Base-by-base conservation (phyloP, 306 rosid genomes). In the Leucaena leucocephala region DNA sequence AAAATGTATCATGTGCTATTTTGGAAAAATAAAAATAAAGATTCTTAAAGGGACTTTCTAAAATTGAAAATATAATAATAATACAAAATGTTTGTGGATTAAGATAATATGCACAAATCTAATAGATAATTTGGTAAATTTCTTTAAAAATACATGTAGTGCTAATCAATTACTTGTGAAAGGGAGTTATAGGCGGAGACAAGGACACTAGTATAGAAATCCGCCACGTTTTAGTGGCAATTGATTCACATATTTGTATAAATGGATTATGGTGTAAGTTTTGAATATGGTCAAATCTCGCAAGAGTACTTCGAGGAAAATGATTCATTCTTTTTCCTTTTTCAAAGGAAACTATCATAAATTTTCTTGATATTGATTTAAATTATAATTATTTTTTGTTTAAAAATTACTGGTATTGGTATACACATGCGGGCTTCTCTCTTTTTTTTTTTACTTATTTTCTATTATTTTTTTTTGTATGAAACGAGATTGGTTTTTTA, bases 141-240 rank as follows among this genome's bases (percentile, higher is more conserved):
- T 52, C 3, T 2, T 6, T 17, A 7, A 52, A 52, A 52, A 3
- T 19, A 6, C 21, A 17, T 52, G 27, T 14, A 52, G 58, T 52
- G 59, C 59, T 17, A 11, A 8, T 63, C 43, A 63, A 63, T 36
- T 14, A 36, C 2, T 36, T 38, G 45, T 16, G 44, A 38, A 17
- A 16, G 14, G 6, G 19, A 16, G 43, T 65, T 65, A 65, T 16
- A 17, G 27, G 27, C 13, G 17, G 48, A 65, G 71, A 65, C 46
- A 64, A 15, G 10, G 21, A 16, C 57, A 16, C 57, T 16, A 22
- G 4, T 21, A 33, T 39, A 38, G 49, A 39, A 17, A 38, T 39
- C 34, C 68, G 76, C 68, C 85, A 69, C 81, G 85, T 74, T 44
- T 68, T 39, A 39, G 64, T 42, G 50, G 49, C 59, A 78, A 71